Base-by-base conservation (phyloP, 176 grass and related monocot species). In the Zoysia japonica region DNA sequence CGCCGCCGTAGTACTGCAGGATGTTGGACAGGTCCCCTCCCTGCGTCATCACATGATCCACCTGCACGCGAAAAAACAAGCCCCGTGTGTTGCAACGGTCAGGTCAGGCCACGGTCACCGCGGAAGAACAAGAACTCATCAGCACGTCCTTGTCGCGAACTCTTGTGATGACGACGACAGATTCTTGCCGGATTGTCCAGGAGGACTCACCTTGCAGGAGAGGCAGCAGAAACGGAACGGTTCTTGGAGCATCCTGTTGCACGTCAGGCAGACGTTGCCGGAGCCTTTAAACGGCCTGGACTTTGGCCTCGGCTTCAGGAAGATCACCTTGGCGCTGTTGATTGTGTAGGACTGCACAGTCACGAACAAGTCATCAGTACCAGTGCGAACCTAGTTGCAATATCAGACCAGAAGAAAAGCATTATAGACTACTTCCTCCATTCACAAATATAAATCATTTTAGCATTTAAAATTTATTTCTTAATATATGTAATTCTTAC, bases 321-420 rank as follows among this genome's bases (percentile, higher is more conserved):
- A 99, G 44, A 99, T 88, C 82, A 99, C 96, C 86, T 99, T 99
- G n/a, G 96, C 96, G 51, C 96, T 93, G 84, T 99, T 99, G 87
- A 99, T 99, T n/a, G 96, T 99, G 82, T 99, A 99, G 43, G 92
- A 74, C 96, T 99, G 79, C 74, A 52, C 10, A 9, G 28, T 28
- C 28, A 28, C 28, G 28, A 28, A 9, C 70, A 73, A 17, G 36
- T 5, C 3, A 14, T 9, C 40, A 65, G 59, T 11, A 13, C 9
- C 15, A 28, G 28, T 28, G 36, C 16, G 3, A 61, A 28, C 28
- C 28, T 28, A 28, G 28, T 20, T 28, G 5, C 15, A 43, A 1
- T 28, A 28, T 28, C 28, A 53, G 51, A 53, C 51, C 13, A 15
- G 13, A 49, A 3, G 44, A 53, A 53, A 53, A 1, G 51, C 51